These are phyloP conservation scores for Tricharina praecox DNA, from an alignment of 495 filamentous ascomycete genomes.

Conservation along the genomic window DNA sequence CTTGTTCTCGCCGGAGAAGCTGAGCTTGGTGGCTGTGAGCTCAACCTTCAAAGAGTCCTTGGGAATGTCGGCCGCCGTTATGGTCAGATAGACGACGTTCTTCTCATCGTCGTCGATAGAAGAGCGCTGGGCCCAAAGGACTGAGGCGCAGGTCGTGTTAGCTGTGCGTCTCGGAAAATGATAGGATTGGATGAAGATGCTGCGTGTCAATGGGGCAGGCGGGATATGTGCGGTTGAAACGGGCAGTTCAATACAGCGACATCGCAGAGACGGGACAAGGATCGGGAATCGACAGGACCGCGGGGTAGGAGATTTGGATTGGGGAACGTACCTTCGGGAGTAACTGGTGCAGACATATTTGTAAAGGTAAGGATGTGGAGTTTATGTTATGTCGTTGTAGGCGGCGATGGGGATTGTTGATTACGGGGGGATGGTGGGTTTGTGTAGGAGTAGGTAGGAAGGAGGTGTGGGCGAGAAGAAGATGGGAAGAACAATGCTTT, in stretches of 20 bases:
- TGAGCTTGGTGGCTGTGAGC: constrained; percentile 56
- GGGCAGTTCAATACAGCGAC: neutral
- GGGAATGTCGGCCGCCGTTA: constrained; percentile 67
- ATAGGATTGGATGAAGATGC: too few species aligned
- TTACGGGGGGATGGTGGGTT: too few species aligned
- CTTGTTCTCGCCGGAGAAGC: constrained; percentile 73
- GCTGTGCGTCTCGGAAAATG: too few species aligned
- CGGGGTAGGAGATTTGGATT: neutral
- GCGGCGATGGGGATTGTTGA: too few species aligned
- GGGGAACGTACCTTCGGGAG: constrained; percentile 28
- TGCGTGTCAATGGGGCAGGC: neutral
- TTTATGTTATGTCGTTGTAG: too few species aligned
- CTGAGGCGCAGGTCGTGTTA: too few species aligned
- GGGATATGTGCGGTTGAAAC: neutral
- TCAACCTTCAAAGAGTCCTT: constrained; percentile 54
- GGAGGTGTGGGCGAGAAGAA: too few species aligned
- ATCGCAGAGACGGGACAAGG: neutral
- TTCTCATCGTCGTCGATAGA: constrained; percentile 58
- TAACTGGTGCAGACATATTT: constrained; percentile 25
- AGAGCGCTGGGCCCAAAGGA: constrained; percentile 96
- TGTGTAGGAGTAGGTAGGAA: too few species aligned
- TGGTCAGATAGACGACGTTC: constrained; percentile 84
- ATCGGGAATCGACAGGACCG: neutral
- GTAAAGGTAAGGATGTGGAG: too few species aligned
- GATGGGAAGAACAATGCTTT: too few species aligned